These are phyloP conservation scores for Backusella tarrabulga DNA, from an alignment of 192 early-diverging fungal species.

Conservation along the genomic window DNA sequence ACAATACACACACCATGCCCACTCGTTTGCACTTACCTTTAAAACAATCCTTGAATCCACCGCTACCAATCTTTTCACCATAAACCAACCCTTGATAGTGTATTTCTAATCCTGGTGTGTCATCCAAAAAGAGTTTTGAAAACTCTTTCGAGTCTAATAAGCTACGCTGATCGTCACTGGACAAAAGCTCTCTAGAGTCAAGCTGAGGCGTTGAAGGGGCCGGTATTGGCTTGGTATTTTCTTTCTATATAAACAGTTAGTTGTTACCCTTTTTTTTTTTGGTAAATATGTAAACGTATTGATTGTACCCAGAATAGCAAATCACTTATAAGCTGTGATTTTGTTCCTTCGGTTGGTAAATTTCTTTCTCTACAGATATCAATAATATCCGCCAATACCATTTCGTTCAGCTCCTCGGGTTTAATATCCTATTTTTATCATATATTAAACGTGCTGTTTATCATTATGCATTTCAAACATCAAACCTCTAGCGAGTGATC, in stretches of 20 bases:
- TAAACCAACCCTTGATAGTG: conserved; percentile 55
- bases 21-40: conserved; percentile 49
- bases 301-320: conserved; percentile 60
- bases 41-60: conserved; percentile 80
- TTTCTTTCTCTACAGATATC: conserved; percentile 71
- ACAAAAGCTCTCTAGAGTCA: conserved; percentile 34
- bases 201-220: conserved; percentile 66
- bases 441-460: not conserved
- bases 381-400: conserved; percentile 69
- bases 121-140: conserved; percentile 44
- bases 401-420: conserved; percentile 55
- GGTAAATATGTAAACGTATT: not conserved
- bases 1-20: not conserved
- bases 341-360: conserved; percentile 65
- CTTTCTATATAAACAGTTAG: conserved; percentile 39
- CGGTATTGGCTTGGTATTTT: conserved; percentile 65
- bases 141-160: conserved; percentile 38
- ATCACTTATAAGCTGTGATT: conserved; percentile 54
- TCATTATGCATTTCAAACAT: not conserved
- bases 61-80: conserved; percentile 68
- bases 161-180: conserved; percentile 20
- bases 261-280: too few relatives aligned
- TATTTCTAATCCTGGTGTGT: conserved; percentile 56
- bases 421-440: conserved; percentile 44
- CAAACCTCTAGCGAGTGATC: conserved; percentile 51